A percentile compares a stretch with the other conserved stretches of the same genome.
phyloP scores from a whole-genome alignment of 2,329 filamentous ascomycete species.

The Sporothrix schenckii region DNA sequence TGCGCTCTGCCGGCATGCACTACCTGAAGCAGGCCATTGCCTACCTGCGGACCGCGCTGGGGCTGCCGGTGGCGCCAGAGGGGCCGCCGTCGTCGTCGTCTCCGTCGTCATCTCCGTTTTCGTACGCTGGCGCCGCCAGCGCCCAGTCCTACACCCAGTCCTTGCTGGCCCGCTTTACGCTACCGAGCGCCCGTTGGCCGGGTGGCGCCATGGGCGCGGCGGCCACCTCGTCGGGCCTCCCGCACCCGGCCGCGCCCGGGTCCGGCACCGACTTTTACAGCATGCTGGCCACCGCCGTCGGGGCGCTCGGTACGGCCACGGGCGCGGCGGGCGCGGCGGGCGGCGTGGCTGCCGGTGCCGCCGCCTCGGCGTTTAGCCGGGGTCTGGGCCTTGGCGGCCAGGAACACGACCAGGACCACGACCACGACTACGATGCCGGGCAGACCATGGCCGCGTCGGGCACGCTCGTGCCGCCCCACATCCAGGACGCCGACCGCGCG shows the following conservation, averaged over 20 bases:
- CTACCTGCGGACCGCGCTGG: slow-evolving; percentile 73
- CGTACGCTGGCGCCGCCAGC: slow-evolving; percentile 35
- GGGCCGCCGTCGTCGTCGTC: slow-evolving; percentile 43
- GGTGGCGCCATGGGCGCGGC: slow-evolving; percentile 38
- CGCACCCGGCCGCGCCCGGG: background rate
- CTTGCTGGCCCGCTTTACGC: slow-evolving; percentile 81
- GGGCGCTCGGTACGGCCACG: slow-evolving; percentile 54
- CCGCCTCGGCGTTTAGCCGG: slow-evolving; percentile 41
- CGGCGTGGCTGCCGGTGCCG: slow-evolving; percentile 39
- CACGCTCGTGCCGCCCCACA: slow-evolving; percentile 69
- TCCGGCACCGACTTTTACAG: slow-evolving; percentile 69
- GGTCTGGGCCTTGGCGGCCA: slow-evolving; percentile 34
- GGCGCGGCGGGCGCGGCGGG: slow-evolving; percentile 35
- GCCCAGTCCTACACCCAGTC: slow-evolving; percentile 72
- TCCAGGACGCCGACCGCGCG: slow-evolving; percentile 69
- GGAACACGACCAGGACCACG: background rate
- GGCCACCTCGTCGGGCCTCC: slow-evolving; percentile 14
- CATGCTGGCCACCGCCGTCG: slow-evolving; percentile 73
- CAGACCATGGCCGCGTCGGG: slow-evolving; percentile 50
- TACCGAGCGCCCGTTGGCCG: slow-evolving; percentile 69
- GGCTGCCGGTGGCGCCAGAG: slow-evolving; percentile 63
- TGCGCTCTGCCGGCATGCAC: slow-evolving; percentile 73
- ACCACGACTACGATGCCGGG: slow-evolving; percentile 38
- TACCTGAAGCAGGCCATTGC: slow-evolving; percentile 74
- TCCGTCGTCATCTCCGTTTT: slow-evolving; percentile 46